Evolutionary conservation across 352 stramenopile genomes (phyloP), one percentile per base, ranked within the genome.

Genomic region (Pythium brachiatum): DNA sequence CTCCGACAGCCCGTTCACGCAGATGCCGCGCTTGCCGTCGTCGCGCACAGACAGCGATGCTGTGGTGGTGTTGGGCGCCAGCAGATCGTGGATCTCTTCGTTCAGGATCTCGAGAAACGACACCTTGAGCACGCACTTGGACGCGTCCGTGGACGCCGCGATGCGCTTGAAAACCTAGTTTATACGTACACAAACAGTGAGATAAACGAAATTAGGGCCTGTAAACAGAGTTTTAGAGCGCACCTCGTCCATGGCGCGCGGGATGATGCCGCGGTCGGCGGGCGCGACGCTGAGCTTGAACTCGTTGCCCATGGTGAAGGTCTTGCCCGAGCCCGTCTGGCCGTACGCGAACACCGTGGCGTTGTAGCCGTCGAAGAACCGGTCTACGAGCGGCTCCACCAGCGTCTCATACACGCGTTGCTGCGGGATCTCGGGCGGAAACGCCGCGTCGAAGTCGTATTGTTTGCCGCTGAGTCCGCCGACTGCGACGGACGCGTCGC

Each of bases 101-200:
- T 99, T 99, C 62, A 99, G 95, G 43, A 99, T 96, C 89, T 92
- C 82, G n/a, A 94, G 65, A 44, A 89, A 91, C 44, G 85, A 91
- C 44, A 94, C 38, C 56, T 80, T 88, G 48, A 90, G 34, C 18
- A 81, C 61, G 48, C 74, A 76, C 36, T 76, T 78, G 23, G 73
- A 5, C 29, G 29, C 76, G 26, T 54, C 59, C 2, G 31, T 1
- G 13, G 66, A 82, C 18, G 57, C 20, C 0, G 62, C 66, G 4
- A 85, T 68, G 7, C 71, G 70, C 7, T 64, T 25, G 38, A 92
- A 92, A 46, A 92, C 65, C 79, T 90, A 46, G 25, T n/a, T 26
- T 26, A 5, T 8, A 27, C 20, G 0, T 36, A 55, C 29, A 71
- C 29, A 18, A 9, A 32, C 9, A 27, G 2, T 36, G 12, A 18